Base-by-base conservation (phyloP, 2,329 filamentous ascomycete species). In the Cryphonectria naterciae region DNA sequence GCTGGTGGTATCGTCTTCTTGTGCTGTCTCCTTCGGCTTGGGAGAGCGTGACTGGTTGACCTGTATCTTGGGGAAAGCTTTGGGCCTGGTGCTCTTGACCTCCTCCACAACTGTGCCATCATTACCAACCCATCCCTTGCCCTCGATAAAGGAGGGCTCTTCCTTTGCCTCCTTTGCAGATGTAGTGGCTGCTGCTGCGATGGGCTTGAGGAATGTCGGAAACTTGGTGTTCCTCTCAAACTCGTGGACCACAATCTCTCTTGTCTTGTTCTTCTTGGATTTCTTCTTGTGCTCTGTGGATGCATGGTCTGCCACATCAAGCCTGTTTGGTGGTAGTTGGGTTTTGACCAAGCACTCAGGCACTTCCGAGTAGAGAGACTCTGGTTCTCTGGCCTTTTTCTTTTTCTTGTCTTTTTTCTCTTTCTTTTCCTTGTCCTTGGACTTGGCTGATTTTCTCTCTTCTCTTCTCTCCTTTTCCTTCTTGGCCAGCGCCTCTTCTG, bases 271-370 rank as follows among this genome's bases (percentile, higher is more conserved):
- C 74, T 88, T 88, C 78, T 87, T 89, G 75, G 89, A 90, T 75
- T 87, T 89, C 75, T 85, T 85, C 73, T 85, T 84, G n/a, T 82
- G 79, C 19, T 81, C 78, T 28, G 79, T 79, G 10, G 84, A 80
- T 3, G 81, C 81, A 41, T 83, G 81, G 1, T 66, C 46, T 22
- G 80, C 79, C 22, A 65, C 19, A 35, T 67, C 66, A 11, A 67
- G 49, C 52, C 64, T 73, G 68, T 83, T 82, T 10, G 83, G 78
- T 0, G 91, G 89, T 43, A 98, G 79, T 69, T 90, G 89, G 2
- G 93, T 93, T 81, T 94, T 95, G 82, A 98, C 94, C 22, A 97
- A 83, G 75, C 95, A 92, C 81, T 98, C 95, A 35, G 91, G 87
- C 32, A 52, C n/a, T 49, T n/a, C 63, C 52, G 63, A 65, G 43